These are phyloP conservation scores for Scedosporium minutisporum DNA, from an alignment of 2,329 filamentous ascomycete species.

Conservation along the genomic window DNA sequence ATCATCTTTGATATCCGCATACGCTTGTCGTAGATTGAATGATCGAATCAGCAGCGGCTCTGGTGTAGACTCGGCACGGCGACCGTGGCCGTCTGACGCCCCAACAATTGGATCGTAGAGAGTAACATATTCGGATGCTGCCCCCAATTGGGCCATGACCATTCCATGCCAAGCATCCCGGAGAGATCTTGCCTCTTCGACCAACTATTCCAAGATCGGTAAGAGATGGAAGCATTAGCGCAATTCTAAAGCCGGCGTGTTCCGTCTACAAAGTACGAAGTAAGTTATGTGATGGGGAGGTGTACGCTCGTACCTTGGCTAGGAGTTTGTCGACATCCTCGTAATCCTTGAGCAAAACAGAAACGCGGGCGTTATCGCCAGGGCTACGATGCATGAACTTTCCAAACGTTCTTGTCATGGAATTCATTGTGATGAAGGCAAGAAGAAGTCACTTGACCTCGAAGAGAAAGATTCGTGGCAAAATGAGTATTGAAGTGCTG, in stretches of 20 bases:
- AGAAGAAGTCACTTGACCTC: not conserved
- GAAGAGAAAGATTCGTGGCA: no score
- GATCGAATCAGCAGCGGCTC: conserved; percentile 54
- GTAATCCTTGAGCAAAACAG: conserved; percentile 67
- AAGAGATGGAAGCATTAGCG: not conserved
- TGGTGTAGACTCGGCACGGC: conserved; percentile 51
- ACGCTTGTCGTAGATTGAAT: conserved; percentile 54
- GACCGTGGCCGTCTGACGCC: conserved; percentile 46
- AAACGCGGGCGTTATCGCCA: conserved; percentile 68
- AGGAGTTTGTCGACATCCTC: conserved; percentile 70
- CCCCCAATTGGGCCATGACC: conserved; percentile 56
- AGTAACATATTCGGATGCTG: conserved; percentile 58
- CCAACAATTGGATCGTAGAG: conserved; percentile 71
- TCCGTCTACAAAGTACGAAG: not conserved
- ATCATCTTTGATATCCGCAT: conserved; percentile 61
- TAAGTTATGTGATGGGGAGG: not conserved
- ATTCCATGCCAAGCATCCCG: conserved; percentile 70
- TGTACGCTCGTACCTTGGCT: conserved; percentile 46
- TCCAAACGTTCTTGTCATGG: conserved; percentile 65
- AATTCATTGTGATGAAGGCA: conserved; percentile 45
- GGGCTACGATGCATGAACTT: conserved; percentile 58
- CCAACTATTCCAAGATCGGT: conserved; percentile 43
- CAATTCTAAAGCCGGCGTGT: not conserved
- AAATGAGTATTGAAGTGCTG: no score
- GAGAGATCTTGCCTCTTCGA: conserved; percentile 67